Percentiles rank a stretch among this genome's conserved stretches.
phyloP scores from a whole-genome alignment of 495 filamentous ascomycete genomes.

The Rhypophila decipiens region DNA sequence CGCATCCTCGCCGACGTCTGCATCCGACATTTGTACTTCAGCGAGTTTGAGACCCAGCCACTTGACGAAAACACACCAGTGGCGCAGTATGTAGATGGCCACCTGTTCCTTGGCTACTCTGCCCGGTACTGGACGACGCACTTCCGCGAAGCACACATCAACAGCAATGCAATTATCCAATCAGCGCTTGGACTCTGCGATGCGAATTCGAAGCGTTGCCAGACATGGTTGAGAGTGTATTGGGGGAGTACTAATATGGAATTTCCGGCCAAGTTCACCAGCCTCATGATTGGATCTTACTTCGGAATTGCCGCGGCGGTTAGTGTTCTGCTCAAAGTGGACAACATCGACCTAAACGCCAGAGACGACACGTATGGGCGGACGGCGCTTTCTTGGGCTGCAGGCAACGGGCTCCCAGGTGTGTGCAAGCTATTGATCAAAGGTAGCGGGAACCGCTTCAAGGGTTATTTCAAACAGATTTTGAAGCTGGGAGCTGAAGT shows the following conservation, averaged over 20 bases:
- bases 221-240: not conserved
- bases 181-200: not conserved
- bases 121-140: not conserved
- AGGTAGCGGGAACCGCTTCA: too few relatives aligned
- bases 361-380: not conserved
- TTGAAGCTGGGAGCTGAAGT: not conserved
- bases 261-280: not conserved
- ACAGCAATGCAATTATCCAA: not conserved
- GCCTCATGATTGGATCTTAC: constrained; percentile 1
- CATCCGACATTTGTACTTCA: not conserved
- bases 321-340: not conserved
- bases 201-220: not conserved
- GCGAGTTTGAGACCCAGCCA: not conserved
- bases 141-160: not conserved
- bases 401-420: not conserved
- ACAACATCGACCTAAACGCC: not conserved
- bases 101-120: not conserved
- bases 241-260: not conserved
- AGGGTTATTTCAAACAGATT: too few relatives aligned
- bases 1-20: constrained; percentile 1
- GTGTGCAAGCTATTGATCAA: not conserved
- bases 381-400: not conserved
- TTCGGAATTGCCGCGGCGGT: not conserved
- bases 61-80: not conserved
- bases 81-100: not conserved